Conservation (phyloP, 2,329 filamentous ascomycete species). For the Sporothrix brunneoviolacea region DNA sequence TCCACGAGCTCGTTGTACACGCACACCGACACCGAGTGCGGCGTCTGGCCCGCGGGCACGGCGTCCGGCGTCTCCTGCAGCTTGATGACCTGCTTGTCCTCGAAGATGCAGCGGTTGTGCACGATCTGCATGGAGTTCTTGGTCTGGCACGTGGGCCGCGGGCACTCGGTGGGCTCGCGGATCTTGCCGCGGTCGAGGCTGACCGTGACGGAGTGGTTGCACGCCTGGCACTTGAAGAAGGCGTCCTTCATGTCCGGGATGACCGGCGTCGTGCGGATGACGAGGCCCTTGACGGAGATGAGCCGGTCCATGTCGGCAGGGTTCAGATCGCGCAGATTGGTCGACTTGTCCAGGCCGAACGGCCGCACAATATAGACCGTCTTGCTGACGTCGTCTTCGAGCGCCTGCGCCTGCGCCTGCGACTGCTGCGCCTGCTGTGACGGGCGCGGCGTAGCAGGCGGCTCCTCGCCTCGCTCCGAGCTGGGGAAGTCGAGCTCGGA, state of each 20-base stretch:
- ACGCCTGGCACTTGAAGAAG: conserved; percentile 92
- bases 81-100: conserved; percentile 98
- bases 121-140: conserved; percentile 98
- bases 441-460: conserved; percentile 37
- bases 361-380: conserved; percentile 81
- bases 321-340: conserved; percentile 91
- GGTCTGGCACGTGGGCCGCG: conserved; percentile 70
- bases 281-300: conserved; percentile 88
- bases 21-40: conserved; percentile 92
- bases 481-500: conserved; percentile 73
- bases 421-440: conserved; percentile 37
- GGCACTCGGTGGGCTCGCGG: conserved; percentile 85
- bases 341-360: conserved; percentile 77
- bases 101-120: conserved; percentile 90
- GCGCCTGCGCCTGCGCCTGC: conserved; percentile 28
- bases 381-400: conserved; percentile 75
- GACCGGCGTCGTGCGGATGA: conserved; percentile 90
- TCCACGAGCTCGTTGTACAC: conserved; percentile 97
- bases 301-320: conserved; percentile 87
- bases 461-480: conserved; percentile 61
- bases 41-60: conserved; percentile 91
- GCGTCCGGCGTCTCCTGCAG: conserved; percentile 94
- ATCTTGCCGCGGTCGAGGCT: conserved; percentile 95
- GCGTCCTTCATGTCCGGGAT: conserved; percentile 99
- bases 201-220: conserved; percentile 83